Base-by-base conservation (phyloP, 768 basidiomycete genomes). In the Boletus rubropictus region DNA sequence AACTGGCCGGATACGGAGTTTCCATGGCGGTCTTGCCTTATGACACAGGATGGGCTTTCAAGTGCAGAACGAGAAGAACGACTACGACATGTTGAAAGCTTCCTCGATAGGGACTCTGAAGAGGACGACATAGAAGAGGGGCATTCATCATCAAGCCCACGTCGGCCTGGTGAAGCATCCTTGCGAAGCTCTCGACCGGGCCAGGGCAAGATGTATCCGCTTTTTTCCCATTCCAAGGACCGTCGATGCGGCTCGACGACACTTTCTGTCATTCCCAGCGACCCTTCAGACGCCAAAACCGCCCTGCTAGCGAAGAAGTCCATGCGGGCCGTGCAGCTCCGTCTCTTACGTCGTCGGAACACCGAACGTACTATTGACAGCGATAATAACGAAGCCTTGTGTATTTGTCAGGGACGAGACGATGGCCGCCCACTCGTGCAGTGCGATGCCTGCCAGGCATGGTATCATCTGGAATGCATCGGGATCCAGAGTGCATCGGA, bases 401-500 rank as follows among this genome's bases (percentile, higher is more conserved):
- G 89, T 60, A 71, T 85, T 22, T 90, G 88, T 60, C 66, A 69
- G 35, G 82, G 80, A 15, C 70, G 67, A 42, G 82, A 86, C 55
- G 84, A 88, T 49, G 87, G 83, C 4, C 71, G 82, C n/a, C 77
- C 81, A 48, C 72, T 87, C 38, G 89, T 91, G 27, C 89, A 89
- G 57, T 92, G 89, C 54, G 88, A 91, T 56, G 73, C 74, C 4
- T 92, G 89, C 62, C 72, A 79, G 60, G 81, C 72, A 14, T 92
- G 89, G 89, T 90, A 85, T 60, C 89, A 92, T 65, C 72, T 89
- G 27, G 68, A 78, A 36, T 92, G 89, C 64, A 81, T 91, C 31
- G 88, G 86, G 42, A 84, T 91, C 55, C 68, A 66, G 42, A 74
- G 72, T 54, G 74, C 79, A 28, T 65, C 74, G 10, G 81, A 88